Evolutionary conservation across 2,329 filamentous ascomycete genomes (phyloP).

Genomic region (Davidsoniella virescens): DNA sequence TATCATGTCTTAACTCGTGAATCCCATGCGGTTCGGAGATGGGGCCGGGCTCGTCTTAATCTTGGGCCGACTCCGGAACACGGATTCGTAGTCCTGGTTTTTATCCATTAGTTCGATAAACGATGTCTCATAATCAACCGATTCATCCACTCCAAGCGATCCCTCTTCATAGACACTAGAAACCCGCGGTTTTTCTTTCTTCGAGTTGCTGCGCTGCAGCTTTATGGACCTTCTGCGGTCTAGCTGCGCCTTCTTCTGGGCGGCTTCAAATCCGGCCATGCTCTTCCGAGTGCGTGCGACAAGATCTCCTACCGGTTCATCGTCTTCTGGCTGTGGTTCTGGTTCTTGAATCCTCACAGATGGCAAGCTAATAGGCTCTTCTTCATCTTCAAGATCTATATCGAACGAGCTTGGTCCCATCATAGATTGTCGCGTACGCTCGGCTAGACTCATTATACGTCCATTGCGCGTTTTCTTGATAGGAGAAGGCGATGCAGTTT

Average conservation of each 20-base stretch:
- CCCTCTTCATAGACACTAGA: constrained; percentile 28
- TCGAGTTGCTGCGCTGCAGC: constrained; percentile 5
- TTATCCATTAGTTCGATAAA: constrained; percentile 50
- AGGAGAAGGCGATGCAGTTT: constrained; percentile 40
- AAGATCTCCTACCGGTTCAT: constrained; percentile 30
- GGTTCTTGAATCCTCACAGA: constrained; percentile 13
- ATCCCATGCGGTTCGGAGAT: constrained; percentile 23
- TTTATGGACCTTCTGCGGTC: constrained; percentile 34
- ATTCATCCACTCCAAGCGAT: constrained; percentile 15
- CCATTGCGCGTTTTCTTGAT: constrained; percentile 31
- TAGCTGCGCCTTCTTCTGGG: constrained; percentile 42
- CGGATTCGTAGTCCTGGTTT: constrained; percentile 61
- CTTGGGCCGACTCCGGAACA: constrained; percentile 73
- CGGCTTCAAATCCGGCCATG: constrained; percentile 46
- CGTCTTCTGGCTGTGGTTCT: constrained; percentile 10
- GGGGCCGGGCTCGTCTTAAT: constrained; percentile 58
- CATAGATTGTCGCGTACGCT: constrained; percentile 73
- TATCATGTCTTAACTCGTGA: constrained; percentile 3
- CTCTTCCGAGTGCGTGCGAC: constrained; percentile 41
- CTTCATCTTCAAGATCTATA: constrained; percentile 19
- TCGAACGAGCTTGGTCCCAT: constrained; percentile 33
- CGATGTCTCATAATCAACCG: constrained; percentile 23
- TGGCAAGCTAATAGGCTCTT: constrained; percentile 16
- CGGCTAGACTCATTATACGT: constrained; percentile 48
- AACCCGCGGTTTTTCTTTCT: constrained; percentile 23